Percentiles rank a stretch among this genome's conserved stretches.
Conservation (phyloP, 768 basidiomycete genomes). For the Agrocybe pediades region DNA sequence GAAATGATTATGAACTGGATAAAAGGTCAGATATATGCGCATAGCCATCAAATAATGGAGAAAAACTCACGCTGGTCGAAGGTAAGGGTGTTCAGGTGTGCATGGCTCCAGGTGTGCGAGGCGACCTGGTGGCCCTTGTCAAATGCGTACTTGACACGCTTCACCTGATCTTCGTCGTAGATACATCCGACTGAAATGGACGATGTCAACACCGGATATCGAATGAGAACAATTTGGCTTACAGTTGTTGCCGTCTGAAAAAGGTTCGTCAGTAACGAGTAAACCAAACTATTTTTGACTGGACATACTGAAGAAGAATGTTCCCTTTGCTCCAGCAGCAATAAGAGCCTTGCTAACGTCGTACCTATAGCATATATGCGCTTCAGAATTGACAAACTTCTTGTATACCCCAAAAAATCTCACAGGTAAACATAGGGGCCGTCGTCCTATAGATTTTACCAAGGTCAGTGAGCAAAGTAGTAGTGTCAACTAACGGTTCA, state of each 20-base stretch:
- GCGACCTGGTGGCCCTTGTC: slow-evolving; percentile 42
- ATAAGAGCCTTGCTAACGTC: slow-evolving; percentile 33
- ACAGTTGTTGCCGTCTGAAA: slow-evolving; percentile 40
- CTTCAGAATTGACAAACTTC: not conserved
- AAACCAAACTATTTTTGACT: too few species aligned
- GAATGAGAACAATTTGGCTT: slow-evolving; percentile 5
- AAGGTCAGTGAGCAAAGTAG: slow-evolving; percentile 37
- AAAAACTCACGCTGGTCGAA: slow-evolving; percentile 37
- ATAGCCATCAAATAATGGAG: not conserved
- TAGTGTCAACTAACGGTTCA: slow-evolving; percentile 15
- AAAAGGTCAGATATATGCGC: not conserved
- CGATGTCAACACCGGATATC: not conserved
- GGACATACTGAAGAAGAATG: slow-evolving; percentile 44
- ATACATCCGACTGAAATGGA: slow-evolving; percentile 32
- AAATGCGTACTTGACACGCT: slow-evolving; percentile 37
- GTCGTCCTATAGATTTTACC: slow-evolving; percentile 47
- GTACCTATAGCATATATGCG: slow-evolving; percentile 20
- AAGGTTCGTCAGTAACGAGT: not conserved
- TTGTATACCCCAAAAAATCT: slow-evolving; percentile 5
- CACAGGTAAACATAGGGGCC: slow-evolving; percentile 41
- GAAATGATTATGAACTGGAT: slow-evolving; percentile 43
- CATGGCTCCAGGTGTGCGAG: slow-evolving; percentile 48
- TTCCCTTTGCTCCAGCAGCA: slow-evolving; percentile 36
- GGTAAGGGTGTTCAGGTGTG: slow-evolving; percentile 33
- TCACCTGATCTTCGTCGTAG: slow-evolving; percentile 31